These are phyloP conservation scores for Aspergillus fijiensis DNA, from an alignment of 2,329 filamentous ascomycete species.

Conservation along the genomic window DNA sequence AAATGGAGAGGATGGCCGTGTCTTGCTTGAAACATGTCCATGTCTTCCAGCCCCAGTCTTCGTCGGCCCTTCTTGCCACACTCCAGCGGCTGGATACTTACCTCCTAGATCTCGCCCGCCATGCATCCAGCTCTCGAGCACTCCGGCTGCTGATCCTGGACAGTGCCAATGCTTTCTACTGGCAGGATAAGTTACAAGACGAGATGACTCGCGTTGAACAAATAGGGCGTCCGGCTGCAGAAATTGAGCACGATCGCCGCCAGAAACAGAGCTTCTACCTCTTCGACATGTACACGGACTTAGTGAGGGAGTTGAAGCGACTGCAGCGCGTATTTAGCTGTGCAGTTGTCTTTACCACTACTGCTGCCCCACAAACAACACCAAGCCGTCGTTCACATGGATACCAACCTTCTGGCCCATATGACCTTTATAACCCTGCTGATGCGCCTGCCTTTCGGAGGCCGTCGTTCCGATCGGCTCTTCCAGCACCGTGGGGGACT, in stretches of 20 bases:
- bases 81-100: conserved; percentile 50
- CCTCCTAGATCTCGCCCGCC: conserved; percentile 46
- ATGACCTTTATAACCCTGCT: conserved; percentile 17
- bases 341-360: conserved; percentile 41
- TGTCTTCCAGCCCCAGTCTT: conserved; percentile 57
- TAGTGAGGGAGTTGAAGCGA: conserved; percentile 32
- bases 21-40: conserved; percentile 56
- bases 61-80: conserved; percentile 51
- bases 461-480: conserved; percentile 34
- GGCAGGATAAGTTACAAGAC: conserved; percentile 50
- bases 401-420: conserved; percentile 22
- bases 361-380: conserved; percentile 10
- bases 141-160: conserved; percentile 56
- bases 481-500: conserved; percentile 41
- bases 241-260: conserved; percentile 30
- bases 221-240: conserved; percentile 30
- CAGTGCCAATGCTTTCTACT: conserved; percentile 56
- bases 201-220: conserved; percentile 44
- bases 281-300: conserved; percentile 31
- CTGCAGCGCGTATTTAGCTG: conserved; percentile 42
- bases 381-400: neutral
- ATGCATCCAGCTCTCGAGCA: conserved; percentile 48
- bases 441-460: conserved; percentile 12
- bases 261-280: conserved; percentile 31
- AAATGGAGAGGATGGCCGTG: conserved; percentile 33